Evolutionary conservation across 2,329 filamentous ascomycete genomes (phyloP), one percentile per base, ranked within the genome.

Genomic region (Cordyceps fumosorosea): DNA sequence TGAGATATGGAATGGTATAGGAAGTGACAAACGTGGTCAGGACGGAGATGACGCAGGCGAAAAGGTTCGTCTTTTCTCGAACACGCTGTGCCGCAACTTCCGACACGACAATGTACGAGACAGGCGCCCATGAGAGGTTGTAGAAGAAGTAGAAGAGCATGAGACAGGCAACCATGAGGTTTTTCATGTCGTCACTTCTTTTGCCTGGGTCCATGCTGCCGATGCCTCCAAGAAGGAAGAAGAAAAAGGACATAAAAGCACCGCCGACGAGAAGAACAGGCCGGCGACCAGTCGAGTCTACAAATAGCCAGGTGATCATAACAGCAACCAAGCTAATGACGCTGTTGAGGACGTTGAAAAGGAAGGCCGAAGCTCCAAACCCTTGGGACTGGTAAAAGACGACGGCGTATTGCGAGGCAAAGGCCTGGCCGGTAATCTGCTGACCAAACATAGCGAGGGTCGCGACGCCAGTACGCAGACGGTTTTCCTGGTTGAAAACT

Each of bases 1-100:
- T 65, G 0, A 78, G 69, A 40, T 77, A 77, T 0, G 75, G 74
- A 12, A 74, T 66, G 0, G 71, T 72, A 63, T 77, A 77, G 0
- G 69, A 70, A 1, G 74, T 71, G 3, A 68, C 69, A 58, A 73
- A 73, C 0, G 69, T 72, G 7, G 70, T 69, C 29, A 72, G 24
- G 3, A 73, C 65, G 2, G 71, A 72, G 5, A 72, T 69, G 32
- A 68, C 65, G 6, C 64, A 65, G 1, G 69, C 71, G 3, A 73
- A 50, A 1, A 71, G 66, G 7, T 68, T 73, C 0, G 69, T 73
- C 64, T 72, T 73, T 34, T 73, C 71, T 47, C 70, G 70, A 24
- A 73, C 65, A 1, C 70, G 67, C 2, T 65, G 60, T 0, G 70
- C 55, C 3, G 69, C 66, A 0, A 65, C 56, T 22, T 73, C 71